Evolutionary conservation across 164 flowering plant genomes (phyloP).

Genomic region (Buxus sempervirens): DNA sequence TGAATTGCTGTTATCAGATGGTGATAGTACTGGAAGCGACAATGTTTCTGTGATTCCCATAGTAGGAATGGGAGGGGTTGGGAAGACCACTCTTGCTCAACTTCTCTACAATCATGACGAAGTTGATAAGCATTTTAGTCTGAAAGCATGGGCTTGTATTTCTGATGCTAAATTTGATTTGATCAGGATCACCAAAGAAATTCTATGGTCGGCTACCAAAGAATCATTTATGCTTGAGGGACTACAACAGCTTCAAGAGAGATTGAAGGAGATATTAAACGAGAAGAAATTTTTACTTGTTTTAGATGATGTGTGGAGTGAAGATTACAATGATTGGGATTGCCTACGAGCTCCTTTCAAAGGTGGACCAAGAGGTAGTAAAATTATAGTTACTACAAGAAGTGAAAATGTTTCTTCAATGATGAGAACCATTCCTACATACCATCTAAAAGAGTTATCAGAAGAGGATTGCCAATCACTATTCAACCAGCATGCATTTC

Average conservation of each 20-base stretch:
- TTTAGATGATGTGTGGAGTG: slow-evolving; percentile 1
- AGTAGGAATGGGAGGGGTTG: not conserved
- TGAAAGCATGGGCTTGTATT: not conserved
- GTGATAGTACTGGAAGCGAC: too few relatives aligned
- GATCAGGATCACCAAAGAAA: not conserved
- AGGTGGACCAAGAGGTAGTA: not conserved
- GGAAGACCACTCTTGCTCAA: slow-evolving; percentile 3
- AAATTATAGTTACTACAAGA: not conserved
- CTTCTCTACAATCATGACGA: not conserved
- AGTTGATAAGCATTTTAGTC: not conserved
- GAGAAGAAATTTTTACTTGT: not conserved
- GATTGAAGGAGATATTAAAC: not conserved
- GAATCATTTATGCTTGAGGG: not conserved
- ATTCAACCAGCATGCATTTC: not conserved
- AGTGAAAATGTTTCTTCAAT: too few relatives aligned
- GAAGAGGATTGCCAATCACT: not conserved
- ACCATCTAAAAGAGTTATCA: not conserved
- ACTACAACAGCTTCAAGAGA: not conserved
- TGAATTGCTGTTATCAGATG: not conserved
- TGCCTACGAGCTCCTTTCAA: not conserved
- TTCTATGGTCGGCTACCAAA: not conserved
- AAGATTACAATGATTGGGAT: not conserved
- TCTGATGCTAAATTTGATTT: not conserved
- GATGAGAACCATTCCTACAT: not conserved
- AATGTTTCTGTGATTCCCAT: not conserved